Base-by-base conservation (phyloP, 345 rosid genomes). In the Salix viminalis region DNA sequence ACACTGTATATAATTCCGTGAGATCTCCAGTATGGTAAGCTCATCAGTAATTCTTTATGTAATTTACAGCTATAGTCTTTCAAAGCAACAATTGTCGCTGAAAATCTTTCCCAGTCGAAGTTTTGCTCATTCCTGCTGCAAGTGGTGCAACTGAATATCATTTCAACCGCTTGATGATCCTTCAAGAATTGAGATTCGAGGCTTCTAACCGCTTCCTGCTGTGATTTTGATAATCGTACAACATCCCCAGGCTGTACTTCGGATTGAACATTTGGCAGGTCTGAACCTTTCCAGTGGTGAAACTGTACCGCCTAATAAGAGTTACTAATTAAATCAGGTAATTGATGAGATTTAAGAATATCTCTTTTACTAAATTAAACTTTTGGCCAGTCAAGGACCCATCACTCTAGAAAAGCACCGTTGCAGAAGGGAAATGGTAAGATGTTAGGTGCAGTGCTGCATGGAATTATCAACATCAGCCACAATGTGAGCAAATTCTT, bases 21-120 rank as follows among this genome's bases (percentile, higher is more conserved):
- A 42, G 73, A 68, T 87, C 75, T 85, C 98, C 97, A 93, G 13
- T 78, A 70, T 24, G 98, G 89, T 75, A 91, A 83, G 78, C 93
- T 90, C 44, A 69, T 61, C n/a, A 77, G 67, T 26, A 96, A 75
- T 44, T 89, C 78, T 74, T 81, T 73, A 13, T 72, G 84, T 75
- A 90, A 84, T 82, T 81, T 85, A 39, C 54, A 5, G 2, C 80
- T 78, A 77, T 91, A 90, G 65, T 75, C 86, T 78, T 87, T 90
- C 85, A 90, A 91, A 12, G 75, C 80, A 46, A 61, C 70, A 80
- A 90, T 46, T 8, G 87, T 88, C 21, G 64, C 74, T 76, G 88
- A 80, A 70, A 91, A 77, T 30, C 36, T 73, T 39, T 37, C 74
- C 90, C 89, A 90, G 39, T 76, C 56, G 26, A 89, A 85, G 46